Evolutionary conservation across 228 moss, liverwort and hornwort species (phyloP).

Genomic region (Sphagnum magellanicum): DNA sequence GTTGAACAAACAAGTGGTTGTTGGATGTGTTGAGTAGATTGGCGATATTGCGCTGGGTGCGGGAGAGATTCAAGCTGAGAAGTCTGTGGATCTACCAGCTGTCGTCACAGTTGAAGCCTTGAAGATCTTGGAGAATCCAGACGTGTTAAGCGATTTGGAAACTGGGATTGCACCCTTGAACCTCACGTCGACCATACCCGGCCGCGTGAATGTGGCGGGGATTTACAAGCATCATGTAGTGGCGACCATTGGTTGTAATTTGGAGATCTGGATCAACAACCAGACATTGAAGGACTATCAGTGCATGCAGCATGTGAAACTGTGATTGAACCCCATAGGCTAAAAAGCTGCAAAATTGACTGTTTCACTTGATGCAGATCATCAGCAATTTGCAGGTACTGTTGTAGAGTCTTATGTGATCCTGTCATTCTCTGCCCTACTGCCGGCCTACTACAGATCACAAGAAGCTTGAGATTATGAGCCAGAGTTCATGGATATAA

Average conservation of each 20-base stretch:
- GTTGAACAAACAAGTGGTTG: too few species aligned
- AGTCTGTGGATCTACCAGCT: conserved; percentile 39
- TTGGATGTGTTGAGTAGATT: too few species aligned
- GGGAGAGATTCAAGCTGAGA: conserved; percentile 24
- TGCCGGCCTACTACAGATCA: too few species aligned
- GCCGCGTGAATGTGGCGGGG: conserved; percentile 35
- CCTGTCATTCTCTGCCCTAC: too few species aligned
- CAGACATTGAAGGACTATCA: conserved; percentile 7
- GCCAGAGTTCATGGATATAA: too few species aligned
- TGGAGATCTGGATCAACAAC: conserved; percentile 36
- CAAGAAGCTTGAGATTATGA: too few species aligned
- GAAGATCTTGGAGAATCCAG: conserved; percentile 20
- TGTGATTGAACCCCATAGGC: conserved; percentile 4
- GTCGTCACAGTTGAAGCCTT: conserved; percentile 27
- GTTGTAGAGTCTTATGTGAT: too few species aligned
- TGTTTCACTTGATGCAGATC: too few species aligned
- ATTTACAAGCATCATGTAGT: conserved; percentile 51
- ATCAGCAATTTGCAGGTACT: too few species aligned
- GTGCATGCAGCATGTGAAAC: conserved; percentile 22
- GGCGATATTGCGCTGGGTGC: conserved; percentile 34
- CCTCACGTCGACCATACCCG: conserved; percentile 34
- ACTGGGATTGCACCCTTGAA: conserved; percentile 26
- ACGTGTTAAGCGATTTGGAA: conserved; percentile 24
- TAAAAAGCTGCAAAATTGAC: too few species aligned
- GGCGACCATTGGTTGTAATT: conserved; percentile 35